Evolutionary conservation across 495 filamentous ascomycete genomes (phyloP), one percentile per base, ranked within the genome.

Genomic region (Talaromyces stipitatus): DNA sequence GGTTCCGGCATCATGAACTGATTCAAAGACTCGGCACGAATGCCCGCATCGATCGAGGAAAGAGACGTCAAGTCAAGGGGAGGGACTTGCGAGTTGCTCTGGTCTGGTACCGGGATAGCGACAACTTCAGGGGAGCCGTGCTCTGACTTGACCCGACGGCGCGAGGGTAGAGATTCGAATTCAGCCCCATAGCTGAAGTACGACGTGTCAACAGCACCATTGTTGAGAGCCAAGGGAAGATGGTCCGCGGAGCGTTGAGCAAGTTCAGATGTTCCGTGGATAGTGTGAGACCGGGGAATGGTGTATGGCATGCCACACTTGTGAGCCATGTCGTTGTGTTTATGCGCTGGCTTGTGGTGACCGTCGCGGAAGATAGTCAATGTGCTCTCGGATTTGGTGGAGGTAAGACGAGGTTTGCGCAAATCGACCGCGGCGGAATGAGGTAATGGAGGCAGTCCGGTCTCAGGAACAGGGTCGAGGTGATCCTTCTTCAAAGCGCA

Each of bases 401-500:
- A 88, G 58, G 87, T 86, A 55, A 95, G 85, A 58, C 86, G 84
- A 45, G 91, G 79, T 73, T 86, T 85, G 64, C 78, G 69, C 60
- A 71, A 68, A 71, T 87, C 77, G 66, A 72, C 69, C 58, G 73
- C 69, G 54, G 78, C 65, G 56, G 73, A 60, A 54, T 69, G 75
- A 29, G 72, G 58, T 59, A 69, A 61, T 60, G 69, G 68, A 61
- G 65, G 62, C 75, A 77, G 67, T 52, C 61, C 79, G 78, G 66
- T 85, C 78, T 72, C 82, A 59, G 85, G 84, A 50, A 90, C 85
- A 53, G 88, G 78, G 67, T 95, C 87, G 60, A 94, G 81, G 61
- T 79, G 77, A 72, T 96, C 94, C 74, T 92, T 95, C 78, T 96
- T 98, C 70, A 91, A 69, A 62, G 89, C 86, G 75, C 94, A 98